Conservation (phyloP, 1,284 basidiomycete genomes). For the Caloboletus firmus region DNA sequence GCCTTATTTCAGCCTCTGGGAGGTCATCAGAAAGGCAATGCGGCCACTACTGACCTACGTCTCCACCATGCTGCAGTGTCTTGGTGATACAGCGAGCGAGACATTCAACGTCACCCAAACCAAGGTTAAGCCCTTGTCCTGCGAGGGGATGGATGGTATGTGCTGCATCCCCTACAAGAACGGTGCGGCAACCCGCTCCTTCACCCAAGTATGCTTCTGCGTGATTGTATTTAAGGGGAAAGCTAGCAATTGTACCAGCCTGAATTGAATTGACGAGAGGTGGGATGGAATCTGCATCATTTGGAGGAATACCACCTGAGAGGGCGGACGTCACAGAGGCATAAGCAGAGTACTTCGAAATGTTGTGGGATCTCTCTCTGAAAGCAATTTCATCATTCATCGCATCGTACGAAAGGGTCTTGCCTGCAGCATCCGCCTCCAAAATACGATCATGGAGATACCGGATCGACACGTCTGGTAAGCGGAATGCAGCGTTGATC, state of each 20-base stretch:
- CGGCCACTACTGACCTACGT: conserved; percentile 62
- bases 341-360: conserved; percentile 62
- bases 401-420: conserved; percentile 44
- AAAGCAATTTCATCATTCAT: conserved; percentile 63
- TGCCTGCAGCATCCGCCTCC: conserved; percentile 47
- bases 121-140: conserved; percentile 94
- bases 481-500: conserved; percentile 90
- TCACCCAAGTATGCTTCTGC: conserved; percentile 86
- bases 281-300: conserved; percentile 66
- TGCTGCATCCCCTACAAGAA: conserved; percentile 93
- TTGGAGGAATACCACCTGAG: conserved; percentile 55
- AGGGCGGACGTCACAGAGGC: conserved; percentile 45
- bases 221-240: conserved; percentile 88
- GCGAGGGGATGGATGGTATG: conserved; percentile 97
- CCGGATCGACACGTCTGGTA: conserved; percentile 76
- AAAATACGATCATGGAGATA: conserved; percentile 67
- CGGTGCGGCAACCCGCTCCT: conserved; percentile 67
- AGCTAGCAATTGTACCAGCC: conserved; percentile 79
- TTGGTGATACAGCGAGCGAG: conserved; percentile 63
- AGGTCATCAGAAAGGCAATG: not conserved
- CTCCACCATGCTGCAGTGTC: conserved; percentile 64
- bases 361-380: conserved; percentile 66
- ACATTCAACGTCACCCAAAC: conserved; percentile 81
- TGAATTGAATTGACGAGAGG: conserved; percentile 77
- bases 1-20: not conserved